Evolutionary conservation across 495 filamentous ascomycete species (phyloP), one percentile per base, ranked within the genome.

Genomic region (Hypoxylon lenormandii): DNA sequence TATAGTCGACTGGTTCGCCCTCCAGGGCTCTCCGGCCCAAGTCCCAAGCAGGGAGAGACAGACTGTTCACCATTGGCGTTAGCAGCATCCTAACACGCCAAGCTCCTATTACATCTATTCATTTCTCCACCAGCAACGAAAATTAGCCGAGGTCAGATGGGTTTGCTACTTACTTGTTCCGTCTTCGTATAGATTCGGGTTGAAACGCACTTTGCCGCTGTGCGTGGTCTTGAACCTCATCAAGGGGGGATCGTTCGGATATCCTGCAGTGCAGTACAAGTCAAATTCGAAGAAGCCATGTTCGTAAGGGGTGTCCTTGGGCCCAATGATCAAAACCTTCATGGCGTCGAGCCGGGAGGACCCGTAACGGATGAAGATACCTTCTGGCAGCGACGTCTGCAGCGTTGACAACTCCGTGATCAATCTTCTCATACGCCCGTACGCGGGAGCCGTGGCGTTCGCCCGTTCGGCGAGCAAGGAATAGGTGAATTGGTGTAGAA

Each of bases 241-340:
- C 50, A 76, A 64, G 0, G 88, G 88, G 12, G 87, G 82, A 0
- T 45, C 59, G 2, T 64, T 60, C 0, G 88, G 88, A 47, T 86
- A 90, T 13, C 82, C 60, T 0, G 45, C 6, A 11, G 62, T 66
- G 52, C 82, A 84, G 49, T 79, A 80, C 51, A 90, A 58, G 66
- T 89, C 86, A 56, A 90, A 89, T 73, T 87, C 87, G 72, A 88
- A 89, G 11, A 88, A 64, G 0, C 86, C 88, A 40, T 84, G 74
- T 65, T 87, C 84, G 79, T 90, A 89, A 12, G 88, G 88, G 8
- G 88, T 88, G 8, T 74, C 80, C 11, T 64, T 69, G 3, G 86
- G 85, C 0, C 87, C 88, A 7, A 85, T 72, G 22, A 90, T 88
- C 64, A 90, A 56, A 19, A 82, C 70, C 69, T 87, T 88, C 74